phyloP scores from a whole-genome alignment of 257 asterid genomes.

The Jacaranda mimosifolia region DNA sequence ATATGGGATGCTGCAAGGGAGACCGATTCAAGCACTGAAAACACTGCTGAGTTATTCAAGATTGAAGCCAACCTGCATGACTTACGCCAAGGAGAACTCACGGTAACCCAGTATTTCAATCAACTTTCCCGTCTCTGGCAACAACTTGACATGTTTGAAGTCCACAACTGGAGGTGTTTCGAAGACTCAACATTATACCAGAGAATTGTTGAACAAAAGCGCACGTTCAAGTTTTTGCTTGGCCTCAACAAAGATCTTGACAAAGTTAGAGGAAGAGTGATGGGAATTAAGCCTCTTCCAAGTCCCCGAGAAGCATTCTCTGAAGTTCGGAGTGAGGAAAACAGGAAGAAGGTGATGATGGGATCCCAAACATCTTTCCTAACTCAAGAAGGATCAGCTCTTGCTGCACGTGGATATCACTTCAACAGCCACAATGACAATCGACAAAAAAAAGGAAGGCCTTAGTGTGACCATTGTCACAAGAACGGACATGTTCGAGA shows the following conservation, averaged over 20 bases:
- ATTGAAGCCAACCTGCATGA: not conserved
- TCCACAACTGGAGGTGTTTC: not conserved
- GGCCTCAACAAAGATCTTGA: not conserved
- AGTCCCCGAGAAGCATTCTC: not conserved
- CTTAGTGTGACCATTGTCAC: not conserved
- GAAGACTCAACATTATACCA: not conserved
- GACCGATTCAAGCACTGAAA: not conserved
- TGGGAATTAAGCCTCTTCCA: not conserved
- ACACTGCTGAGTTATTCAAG: not conserved
- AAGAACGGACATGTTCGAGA: not conserved
- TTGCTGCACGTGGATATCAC: not conserved
- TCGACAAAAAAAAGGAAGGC: not conserved
- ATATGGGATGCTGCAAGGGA: not conserved
- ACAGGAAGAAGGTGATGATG: not conserved
- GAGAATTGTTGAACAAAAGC: not conserved
- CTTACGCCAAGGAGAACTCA: not conserved
- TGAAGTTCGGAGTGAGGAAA: not conserved
- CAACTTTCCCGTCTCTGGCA: not conserved
- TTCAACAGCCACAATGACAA: not conserved
- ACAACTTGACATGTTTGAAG: not conserved
- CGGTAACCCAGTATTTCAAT: not conserved
- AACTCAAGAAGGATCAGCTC: not conserved
- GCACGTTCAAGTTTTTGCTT: not conserved
- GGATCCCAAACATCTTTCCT: not conserved
- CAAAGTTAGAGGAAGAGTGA: not conserved